phyloP scores from a whole-genome alignment of 352 stramenopile genomes.

The Globisporangium heterothallicum region DNA sequence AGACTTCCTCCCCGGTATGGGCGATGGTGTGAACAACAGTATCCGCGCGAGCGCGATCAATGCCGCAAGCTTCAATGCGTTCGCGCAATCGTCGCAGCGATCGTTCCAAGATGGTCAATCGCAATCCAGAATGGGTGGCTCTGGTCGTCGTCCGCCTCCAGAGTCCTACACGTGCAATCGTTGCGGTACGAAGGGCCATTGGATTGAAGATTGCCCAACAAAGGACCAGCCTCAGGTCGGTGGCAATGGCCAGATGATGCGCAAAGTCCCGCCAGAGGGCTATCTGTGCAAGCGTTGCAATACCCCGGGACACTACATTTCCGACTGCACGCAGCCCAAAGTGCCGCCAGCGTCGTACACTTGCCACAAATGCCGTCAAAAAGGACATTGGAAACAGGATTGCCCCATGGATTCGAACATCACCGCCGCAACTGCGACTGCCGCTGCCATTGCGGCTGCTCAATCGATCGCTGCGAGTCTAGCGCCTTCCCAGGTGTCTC shows the following conservation, averaged over 20 bases:
- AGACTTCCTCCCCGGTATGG: slow-evolving; percentile 68
- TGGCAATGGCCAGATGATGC: slow-evolving; percentile 18
- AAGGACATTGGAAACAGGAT: slow-evolving; percentile 87
- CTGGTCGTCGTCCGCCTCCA: slow-evolving; percentile 46
- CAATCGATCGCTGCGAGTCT: slow-evolving; percentile 12
- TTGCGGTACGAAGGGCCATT: slow-evolving; percentile 80
- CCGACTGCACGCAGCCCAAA: slow-evolving; percentile 80
- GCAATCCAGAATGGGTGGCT: slow-evolving; percentile 10
- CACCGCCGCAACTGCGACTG: slow-evolving; percentile 36
- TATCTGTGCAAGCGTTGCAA: slow-evolving; percentile 88
- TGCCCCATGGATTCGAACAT: slow-evolving; percentile 72
- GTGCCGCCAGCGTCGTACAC: slow-evolving; percentile 75
- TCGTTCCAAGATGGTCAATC: slow-evolving; percentile 11
- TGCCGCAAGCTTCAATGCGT: slow-evolving; percentile 65
- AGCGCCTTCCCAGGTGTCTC: background rate
- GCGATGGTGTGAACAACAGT: slow-evolving; percentile 32
- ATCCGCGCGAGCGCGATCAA: slow-evolving; percentile 71
- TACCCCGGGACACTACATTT: slow-evolving; percentile 81
- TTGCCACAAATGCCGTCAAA: slow-evolving; percentile 85
- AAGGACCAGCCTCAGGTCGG: slow-evolving; percentile 56
- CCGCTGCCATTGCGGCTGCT: slow-evolving; percentile 27
- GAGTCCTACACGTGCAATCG: slow-evolving; percentile 88
- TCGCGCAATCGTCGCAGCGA: slow-evolving; percentile 31
- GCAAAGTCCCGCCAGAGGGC: slow-evolving; percentile 58
- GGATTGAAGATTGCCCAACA: slow-evolving; percentile 84